Evolutionary conservation across 257 asterid genomes (phyloP).

Genomic region (Capsicum baccatum): DNA sequence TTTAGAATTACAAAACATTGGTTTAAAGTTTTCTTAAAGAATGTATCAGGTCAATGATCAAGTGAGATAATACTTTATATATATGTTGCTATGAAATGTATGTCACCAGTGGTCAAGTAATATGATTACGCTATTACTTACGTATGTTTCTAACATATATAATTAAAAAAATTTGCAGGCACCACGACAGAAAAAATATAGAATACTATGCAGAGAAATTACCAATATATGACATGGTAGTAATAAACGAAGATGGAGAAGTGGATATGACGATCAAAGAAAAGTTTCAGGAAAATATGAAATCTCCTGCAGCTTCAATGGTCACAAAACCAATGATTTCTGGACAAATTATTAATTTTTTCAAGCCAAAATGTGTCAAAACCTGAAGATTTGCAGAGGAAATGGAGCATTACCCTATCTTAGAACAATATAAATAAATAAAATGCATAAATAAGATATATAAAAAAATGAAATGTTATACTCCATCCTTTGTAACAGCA

Average conservation of each 20-base stretch:
- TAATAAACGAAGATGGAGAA: constrained; percentile 49
- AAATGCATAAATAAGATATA: neutral
- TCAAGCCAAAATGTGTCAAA: constrained; percentile 40
- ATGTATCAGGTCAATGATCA: too few species aligned
- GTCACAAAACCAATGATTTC: constrained; percentile 36
- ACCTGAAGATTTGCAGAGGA: neutral
- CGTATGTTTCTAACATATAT: neutral
- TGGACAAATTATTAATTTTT: constrained; percentile 41
- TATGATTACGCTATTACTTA: too few species aligned
- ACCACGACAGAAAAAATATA: constrained; percentile 47
- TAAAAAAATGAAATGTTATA: neutral
- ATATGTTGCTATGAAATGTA: too few species aligned
- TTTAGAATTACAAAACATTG: too few species aligned
- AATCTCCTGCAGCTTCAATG: constrained; percentile 32
- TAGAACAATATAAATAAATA: neutral
- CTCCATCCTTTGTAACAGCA: neutral
- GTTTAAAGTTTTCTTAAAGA: too few species aligned
- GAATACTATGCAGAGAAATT: constrained; percentile 49
- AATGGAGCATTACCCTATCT: neutral
- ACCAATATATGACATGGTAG: constrained; percentile 35
- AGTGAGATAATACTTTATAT: too few species aligned
- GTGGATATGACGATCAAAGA: constrained; percentile 45
- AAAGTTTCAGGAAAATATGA: constrained; percentile 5
- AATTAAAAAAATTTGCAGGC: constrained; percentile 30
- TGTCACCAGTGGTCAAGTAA: too few species aligned